A percentile compares a stretch with the other conserved stretches of the same genome.
Conservation (phyloP, 371 early-diverging fungal genomes). For the Apophysomyces trapeziformis region DNA sequence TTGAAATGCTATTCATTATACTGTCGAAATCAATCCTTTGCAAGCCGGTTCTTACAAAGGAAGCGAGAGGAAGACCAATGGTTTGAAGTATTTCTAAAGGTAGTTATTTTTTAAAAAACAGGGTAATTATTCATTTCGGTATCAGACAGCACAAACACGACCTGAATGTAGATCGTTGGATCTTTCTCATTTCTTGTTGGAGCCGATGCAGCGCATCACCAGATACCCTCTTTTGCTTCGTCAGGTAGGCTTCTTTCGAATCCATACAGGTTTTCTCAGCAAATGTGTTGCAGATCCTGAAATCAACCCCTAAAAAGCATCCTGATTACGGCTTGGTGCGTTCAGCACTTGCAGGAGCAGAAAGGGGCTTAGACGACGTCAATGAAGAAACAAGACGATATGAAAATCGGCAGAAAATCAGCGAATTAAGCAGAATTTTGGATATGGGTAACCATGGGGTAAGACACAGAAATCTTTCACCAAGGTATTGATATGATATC, state of each 20-base stretch:
- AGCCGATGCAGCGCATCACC: conserved; percentile 94
- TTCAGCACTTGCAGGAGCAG: conserved; percentile 72
- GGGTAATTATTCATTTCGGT: background rate
- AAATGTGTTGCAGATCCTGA: conserved; percentile 60
- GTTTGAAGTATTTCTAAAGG: conserved; percentile 70
- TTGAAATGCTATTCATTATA: conserved; percentile 68
- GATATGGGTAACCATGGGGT: conserved; percentile 71
- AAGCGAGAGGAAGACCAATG: conserved; percentile 56
- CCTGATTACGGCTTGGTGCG: conserved; percentile 76
- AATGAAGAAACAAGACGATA: conserved; percentile 79
- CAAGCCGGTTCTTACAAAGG: conserved; percentile 68
- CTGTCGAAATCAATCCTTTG: conserved; percentile 70
- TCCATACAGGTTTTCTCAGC: background rate
- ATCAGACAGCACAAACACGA: conserved; percentile 59
- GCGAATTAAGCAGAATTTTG: conserved; percentile 68
- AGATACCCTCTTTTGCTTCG: conserved; percentile 89
- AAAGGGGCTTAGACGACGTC: conserved; percentile 71
- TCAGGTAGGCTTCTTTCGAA: conserved; percentile 52
- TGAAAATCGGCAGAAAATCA: conserved; percentile 76
- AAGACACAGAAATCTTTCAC: conserved; percentile 19
- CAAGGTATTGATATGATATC: conserved; percentile 2
- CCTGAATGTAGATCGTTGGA: conserved; percentile 82
- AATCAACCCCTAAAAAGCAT: conserved; percentile 82
- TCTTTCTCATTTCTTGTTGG: conserved; percentile 83
- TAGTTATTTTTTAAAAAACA: conserved; percentile 18